A percentile compares a stretch with the other conserved stretches of the same genome.
Evolutionary conservation across 352 stramenopile species (phyloP).

Genomic region (Ophiocytium majus): DNA sequence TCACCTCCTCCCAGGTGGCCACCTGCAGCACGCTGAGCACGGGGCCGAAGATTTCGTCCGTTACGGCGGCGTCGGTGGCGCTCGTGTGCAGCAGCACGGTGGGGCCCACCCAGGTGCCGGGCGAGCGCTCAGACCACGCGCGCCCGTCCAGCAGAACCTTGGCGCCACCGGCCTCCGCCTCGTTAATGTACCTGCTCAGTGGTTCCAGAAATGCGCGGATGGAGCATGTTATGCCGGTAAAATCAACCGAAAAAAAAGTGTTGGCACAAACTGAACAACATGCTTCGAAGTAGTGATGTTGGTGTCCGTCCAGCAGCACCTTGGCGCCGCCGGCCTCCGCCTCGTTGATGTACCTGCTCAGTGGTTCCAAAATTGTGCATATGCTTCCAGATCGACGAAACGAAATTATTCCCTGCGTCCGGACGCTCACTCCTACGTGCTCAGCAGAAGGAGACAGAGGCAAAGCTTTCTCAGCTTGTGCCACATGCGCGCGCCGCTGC

Average conservation of each 20-base stretch:
- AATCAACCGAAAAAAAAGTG: too few species aligned
- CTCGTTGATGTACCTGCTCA: slow-evolving; percentile 76
- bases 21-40: slow-evolving; percentile 79
- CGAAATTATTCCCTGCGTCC: too few species aligned
- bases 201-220: too few species aligned
- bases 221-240: too few species aligned
- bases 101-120: slow-evolving; percentile 85
- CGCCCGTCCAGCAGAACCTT: slow-evolving; percentile 77
- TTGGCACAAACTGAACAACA: too few species aligned
- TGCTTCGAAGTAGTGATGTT: too few species aligned
- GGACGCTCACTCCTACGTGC: too few species aligned
- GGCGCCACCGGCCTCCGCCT: slow-evolving; percentile 69
- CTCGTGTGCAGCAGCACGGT: slow-evolving; percentile 88
- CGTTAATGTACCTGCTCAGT: slow-evolving; percentile 76
- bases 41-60: slow-evolving; percentile 90
- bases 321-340: slow-evolving; percentile 69
- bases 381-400: too few species aligned
- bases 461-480: too few species aligned
- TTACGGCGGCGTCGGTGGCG: slow-evolving; percentile 63
- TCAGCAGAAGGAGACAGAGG: too few species aligned
- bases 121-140: slow-evolving; percentile 62
- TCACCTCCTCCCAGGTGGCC: slow-evolving; percentile 62
- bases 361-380: too few species aligned
- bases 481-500: too few species aligned
- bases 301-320: slow-evolving; percentile 76